Percentiles rank a stretch among this genome's conserved stretches.
These are phyloP conservation scores for Lactarius hengduanensis DNA, from an alignment of 768 basidiomycete genomes.

Conservation along the genomic window DNA sequence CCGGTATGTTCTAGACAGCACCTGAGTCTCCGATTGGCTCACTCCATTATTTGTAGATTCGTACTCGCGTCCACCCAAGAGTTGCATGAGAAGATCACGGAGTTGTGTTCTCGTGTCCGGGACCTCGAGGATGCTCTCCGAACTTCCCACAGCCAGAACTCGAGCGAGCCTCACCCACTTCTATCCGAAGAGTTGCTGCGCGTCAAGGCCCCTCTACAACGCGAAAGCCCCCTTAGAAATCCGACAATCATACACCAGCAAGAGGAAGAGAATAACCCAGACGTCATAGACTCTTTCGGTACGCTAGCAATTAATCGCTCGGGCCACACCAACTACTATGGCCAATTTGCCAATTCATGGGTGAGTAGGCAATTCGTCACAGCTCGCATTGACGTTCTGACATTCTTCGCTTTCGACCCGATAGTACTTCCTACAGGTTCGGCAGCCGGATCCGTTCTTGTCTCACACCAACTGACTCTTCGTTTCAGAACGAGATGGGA, in stretches of 20 bases:
- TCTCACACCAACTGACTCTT: constrained; percentile 21
- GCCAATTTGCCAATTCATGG: constrained; percentile 75
- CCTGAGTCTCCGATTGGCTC: not conserved
- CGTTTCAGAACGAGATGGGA: constrained; percentile 60
- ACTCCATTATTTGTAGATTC: constrained; percentile 47
- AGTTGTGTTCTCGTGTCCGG: constrained; percentile 69
- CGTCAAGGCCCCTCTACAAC: constrained; percentile 73
- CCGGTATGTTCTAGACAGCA: constrained; percentile 46
- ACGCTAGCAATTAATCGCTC: constrained; percentile 71
- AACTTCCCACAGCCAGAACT: constrained; percentile 54
- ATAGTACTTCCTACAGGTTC: constrained; percentile 75
- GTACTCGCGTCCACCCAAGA: constrained; percentile 79
- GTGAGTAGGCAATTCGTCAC: constrained; percentile 42
- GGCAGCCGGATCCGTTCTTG: constrained; percentile 24
- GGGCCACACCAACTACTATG: constrained; percentile 74
- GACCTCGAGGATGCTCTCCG: constrained; percentile 74
- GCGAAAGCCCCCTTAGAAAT: constrained; percentile 43
- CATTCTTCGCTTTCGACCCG: constrained; percentile 21
- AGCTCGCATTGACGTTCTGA: constrained; percentile 18
- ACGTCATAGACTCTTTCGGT: constrained; percentile 78
- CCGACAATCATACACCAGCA: constrained; percentile 41
- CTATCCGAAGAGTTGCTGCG: constrained; percentile 69
- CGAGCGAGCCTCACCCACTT: constrained; percentile 62
- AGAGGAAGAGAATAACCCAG: constrained; percentile 63
- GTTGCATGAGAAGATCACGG: constrained; percentile 77